Percentiles rank a stretch among this genome's conserved stretches.
Conservation (phyloP, 192 early-diverging fungal species). For the Linnemannia elongata region DNA sequence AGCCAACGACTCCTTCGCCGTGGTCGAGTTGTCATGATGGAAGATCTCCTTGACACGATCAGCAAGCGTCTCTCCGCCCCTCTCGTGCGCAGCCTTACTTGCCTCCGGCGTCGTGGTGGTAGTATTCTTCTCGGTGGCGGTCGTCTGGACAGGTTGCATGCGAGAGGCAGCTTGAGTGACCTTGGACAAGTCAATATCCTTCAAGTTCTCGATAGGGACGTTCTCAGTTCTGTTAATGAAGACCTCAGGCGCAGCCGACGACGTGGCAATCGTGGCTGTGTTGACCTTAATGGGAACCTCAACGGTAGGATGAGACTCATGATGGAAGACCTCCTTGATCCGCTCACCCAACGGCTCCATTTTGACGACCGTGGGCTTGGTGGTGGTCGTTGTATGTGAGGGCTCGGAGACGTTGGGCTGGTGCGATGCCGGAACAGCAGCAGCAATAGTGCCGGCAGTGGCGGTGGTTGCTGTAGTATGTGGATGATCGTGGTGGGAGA, state of each 20-base stretch:
- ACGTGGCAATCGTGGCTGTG: slow-evolving; percentile 9
- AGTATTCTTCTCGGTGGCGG: not conserved
- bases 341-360: not conserved
- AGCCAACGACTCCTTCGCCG: not conserved
- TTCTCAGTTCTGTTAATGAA: not conserved
- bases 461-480: not conserved
- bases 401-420: no score
- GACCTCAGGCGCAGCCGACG: slow-evolving; percentile 8
- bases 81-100: not conserved
- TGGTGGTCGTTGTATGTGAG: not conserved
- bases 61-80: no score
- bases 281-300: not conserved
- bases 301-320: not conserved
- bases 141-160: not conserved
- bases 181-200: not conserved
- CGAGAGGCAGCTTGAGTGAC: not conserved
- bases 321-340: slow-evolving; percentile 6
- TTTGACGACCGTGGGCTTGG: no score
- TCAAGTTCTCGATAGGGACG: not conserved
- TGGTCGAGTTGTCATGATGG: not conserved
- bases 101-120: not conserved
- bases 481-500: not conserved
- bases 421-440: no score
- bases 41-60: no score
- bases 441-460: no score